Evolutionary conservation across 1,284 basidiomycete species (phyloP).

Genomic region (Tylopilus sp.): DNA sequence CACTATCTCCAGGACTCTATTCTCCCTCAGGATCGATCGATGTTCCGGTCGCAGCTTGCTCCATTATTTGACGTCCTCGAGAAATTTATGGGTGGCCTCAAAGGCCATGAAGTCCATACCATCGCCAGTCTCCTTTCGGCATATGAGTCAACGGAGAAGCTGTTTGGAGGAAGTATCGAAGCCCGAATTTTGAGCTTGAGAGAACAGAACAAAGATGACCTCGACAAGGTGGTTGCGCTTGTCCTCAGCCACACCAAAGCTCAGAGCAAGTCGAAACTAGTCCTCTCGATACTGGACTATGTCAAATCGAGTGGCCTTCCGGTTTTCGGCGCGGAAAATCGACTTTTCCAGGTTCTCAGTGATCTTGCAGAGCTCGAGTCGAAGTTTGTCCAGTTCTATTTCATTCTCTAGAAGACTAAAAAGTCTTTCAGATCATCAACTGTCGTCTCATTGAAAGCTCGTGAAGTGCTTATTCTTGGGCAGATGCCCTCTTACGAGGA

Average conservation of each 20-base stretch:
- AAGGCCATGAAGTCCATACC: slow-evolving; percentile 79
- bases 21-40: slow-evolving; percentile 70
- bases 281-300: slow-evolving; percentile 82
- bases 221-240: slow-evolving; percentile 83
- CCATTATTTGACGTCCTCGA: slow-evolving; percentile 78
- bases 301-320: slow-evolving; percentile 75
- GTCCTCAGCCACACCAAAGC: slow-evolving; percentile 96
- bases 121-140: slow-evolving; percentile 68
- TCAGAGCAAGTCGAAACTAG: slow-evolving; percentile 86
- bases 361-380: slow-evolving; percentile 82
- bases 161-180: slow-evolving; percentile 92
- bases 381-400: slow-evolving; percentile 49
- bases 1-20: slow-evolving; percentile 82
- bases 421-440: slow-evolving; percentile 65
- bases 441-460: slow-evolving; percentile 89
- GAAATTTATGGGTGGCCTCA: slow-evolving; percentile 78
- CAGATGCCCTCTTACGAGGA: slow-evolving; percentile 98
- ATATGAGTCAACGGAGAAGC: slow-evolving; percentile 82
- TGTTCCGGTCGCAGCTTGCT: slow-evolving; percentile 70
- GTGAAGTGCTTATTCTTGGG: slow-evolving; percentile 93
- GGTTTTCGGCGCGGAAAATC: slow-evolving; percentile 67
- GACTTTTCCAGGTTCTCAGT: slow-evolving; percentile 69
- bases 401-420: slow-evolving; percentile 7
- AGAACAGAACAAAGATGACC: slow-evolving; percentile 87
- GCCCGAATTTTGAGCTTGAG: slow-evolving; percentile 87